phyloP scores from a whole-genome alignment of 257 asterid genomes.

The Solanum tarapatanum region DNA sequence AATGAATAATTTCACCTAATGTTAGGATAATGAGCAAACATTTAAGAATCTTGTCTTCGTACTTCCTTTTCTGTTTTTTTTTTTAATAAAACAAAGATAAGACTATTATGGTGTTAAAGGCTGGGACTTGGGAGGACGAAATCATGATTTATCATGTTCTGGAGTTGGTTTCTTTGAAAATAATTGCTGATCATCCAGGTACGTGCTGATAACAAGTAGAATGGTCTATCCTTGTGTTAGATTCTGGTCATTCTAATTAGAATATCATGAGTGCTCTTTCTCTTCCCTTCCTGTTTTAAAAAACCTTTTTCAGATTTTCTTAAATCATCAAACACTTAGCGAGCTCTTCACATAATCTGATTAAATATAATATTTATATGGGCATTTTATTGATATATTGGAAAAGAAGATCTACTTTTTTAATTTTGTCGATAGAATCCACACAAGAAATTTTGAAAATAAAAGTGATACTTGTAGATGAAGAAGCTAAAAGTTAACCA shows the following conservation, averaged over 20 bases:
- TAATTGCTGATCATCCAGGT: neutral
- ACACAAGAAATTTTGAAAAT: neutral
- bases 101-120: neutral
- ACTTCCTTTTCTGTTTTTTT: neutral
- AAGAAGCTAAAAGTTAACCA: neutral
- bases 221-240: neutral
- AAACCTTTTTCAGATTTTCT: neutral
- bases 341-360: neutral
- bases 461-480: neutral
- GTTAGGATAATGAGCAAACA: neutral
- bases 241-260: neutral
- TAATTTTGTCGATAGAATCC: neutral
- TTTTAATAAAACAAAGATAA: neutral
- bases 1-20: neutral
- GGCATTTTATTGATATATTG: neutral
- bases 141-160: neutral
- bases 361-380: neutral
- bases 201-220: neutral
- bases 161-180: neutral
- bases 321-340: neutral
- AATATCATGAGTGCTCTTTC: neutral
- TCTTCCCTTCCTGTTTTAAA: neutral
- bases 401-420: neutral
- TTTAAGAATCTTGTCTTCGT: neutral
- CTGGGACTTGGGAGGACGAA: neutral